A percentile compares a stretch with the other conserved stretches of the same genome.
phyloP scores from a whole-genome alignment of 2,329 filamentous ascomycete species.

The Trichoderma koningii region DNA sequence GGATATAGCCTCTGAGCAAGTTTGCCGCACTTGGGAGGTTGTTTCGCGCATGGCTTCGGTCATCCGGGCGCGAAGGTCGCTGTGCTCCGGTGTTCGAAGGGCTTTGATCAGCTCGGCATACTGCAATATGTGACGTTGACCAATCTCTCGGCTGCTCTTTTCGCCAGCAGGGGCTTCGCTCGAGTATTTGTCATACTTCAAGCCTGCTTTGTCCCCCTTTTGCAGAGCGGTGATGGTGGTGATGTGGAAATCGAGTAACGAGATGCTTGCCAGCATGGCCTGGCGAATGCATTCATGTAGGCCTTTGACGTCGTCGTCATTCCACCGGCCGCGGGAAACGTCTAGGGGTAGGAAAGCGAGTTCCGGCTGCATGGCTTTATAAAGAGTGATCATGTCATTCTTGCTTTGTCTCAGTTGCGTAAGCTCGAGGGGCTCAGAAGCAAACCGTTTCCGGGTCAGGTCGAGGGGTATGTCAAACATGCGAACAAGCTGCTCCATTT shows the following conservation, averaged over 20 bases:
- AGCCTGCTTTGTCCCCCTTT: constrained; percentile 30
- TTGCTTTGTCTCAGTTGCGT: constrained; percentile 37
- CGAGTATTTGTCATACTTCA: background rate
- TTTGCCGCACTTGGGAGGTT: constrained; percentile 34
- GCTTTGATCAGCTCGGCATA: constrained; percentile 41
- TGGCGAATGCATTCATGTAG: constrained; percentile 43
- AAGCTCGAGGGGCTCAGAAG: constrained; percentile 32
- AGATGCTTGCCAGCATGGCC: constrained; percentile 40
- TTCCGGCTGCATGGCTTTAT: constrained; percentile 43
- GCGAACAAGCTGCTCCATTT: constrained; percentile 38
- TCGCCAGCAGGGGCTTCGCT: constrained; percentile 24
- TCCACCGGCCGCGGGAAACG: constrained; percentile 50
- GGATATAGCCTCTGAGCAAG: constrained; percentile 32
- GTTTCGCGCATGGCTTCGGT: constrained; percentile 38
- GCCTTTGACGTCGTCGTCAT: constrained; percentile 44
- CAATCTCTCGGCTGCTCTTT: constrained; percentile 30
- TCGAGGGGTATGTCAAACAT: constrained; percentile 40
- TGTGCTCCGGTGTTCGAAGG: constrained; percentile 43
- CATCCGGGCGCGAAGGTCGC: constrained; percentile 39
- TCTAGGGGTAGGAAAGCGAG: constrained; percentile 51
- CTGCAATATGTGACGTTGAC: constrained; percentile 38
- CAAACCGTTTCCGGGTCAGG: constrained; percentile 35
- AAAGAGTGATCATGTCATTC: constrained; percentile 38
- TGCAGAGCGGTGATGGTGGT: constrained; percentile 28
- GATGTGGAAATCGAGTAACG: constrained; percentile 49